Conservation (phyloP, 306 rosid species). For the Sesbania bispinosa region DNA sequence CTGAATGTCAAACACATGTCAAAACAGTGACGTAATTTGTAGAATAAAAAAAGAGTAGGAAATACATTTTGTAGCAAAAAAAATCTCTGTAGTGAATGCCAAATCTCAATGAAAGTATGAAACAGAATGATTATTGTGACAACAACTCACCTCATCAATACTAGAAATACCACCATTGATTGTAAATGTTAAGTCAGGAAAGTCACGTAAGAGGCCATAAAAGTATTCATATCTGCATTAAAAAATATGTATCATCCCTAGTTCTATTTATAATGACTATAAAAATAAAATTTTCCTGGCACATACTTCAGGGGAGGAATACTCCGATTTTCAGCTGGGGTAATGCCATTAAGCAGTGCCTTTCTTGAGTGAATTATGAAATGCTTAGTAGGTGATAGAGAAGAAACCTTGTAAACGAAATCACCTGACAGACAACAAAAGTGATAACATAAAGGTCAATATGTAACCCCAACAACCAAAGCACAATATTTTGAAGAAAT, state of each 20-base stretch:
- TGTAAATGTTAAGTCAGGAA: conserved; percentile 94
- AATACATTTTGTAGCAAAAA: neutral
- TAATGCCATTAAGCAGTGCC: conserved; percentile 90
- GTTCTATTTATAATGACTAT: neutral
- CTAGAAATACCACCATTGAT: conserved; percentile 88
- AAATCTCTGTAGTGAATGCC: conserved; percentile 5
- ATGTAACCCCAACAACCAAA: conserved; percentile 13
- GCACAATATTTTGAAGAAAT: conserved; percentile 4
- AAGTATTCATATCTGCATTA: conserved; percentile 83
- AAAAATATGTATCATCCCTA: conserved; percentile 12
- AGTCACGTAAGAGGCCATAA: conserved; percentile 89
- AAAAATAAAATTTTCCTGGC: conserved; percentile 2
- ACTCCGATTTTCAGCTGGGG: conserved; percentile 95
- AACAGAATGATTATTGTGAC: conserved; percentile 13
- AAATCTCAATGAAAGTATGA: neutral
- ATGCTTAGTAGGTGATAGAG: conserved; percentile 87
- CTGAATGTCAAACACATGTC: neutral
- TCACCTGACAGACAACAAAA: conserved; percentile 62
- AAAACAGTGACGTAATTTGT: neutral
- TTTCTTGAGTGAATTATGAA: conserved; percentile 90
- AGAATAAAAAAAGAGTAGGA: neutral
- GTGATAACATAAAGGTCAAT: conserved; percentile 24
- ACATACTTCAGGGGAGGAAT: conserved; percentile 94
- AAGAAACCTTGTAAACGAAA: conserved; percentile 92
- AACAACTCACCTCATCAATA: conserved; percentile 75